These are phyloP conservation scores for Venturia nashicola DNA, from an alignment of 2,329 filamentous ascomycete genomes.

Conservation along the genomic window DNA sequence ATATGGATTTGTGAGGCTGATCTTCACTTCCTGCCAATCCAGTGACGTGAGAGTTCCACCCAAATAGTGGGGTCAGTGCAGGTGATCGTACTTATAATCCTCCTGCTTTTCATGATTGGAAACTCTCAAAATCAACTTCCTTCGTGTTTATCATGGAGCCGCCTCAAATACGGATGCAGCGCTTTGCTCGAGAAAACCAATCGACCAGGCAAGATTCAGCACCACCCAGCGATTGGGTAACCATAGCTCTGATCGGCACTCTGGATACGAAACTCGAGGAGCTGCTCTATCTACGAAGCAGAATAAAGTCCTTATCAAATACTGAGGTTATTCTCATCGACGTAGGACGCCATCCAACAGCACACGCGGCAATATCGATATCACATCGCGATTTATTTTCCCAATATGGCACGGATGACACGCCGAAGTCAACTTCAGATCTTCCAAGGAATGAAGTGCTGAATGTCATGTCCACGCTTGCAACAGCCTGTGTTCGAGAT, in stretches of 20 bases:
- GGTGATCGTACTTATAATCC: not conserved
- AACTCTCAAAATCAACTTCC: not conserved
- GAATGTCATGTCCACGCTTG: slow-evolving; percentile 39
- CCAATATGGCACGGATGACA: slow-evolving; percentile 16
- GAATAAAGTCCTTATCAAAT: slow-evolving; percentile 25
- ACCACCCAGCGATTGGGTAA: slow-evolving; percentile 14
- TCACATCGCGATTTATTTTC: slow-evolving; percentile 31
- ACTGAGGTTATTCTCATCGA: slow-evolving; percentile 39
- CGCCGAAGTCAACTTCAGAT: slow-evolving; percentile 15
- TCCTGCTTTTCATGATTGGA: not conserved
- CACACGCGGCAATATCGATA: slow-evolving; percentile 36
- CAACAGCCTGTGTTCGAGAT: slow-evolving; percentile 28
- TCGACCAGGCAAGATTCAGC: not conserved
- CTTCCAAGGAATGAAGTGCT: slow-evolving; percentile 45
- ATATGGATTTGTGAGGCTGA: not conserved
- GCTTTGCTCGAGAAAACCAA: not conserved
- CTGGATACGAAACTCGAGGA: slow-evolving; percentile 54
- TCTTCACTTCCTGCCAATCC: not conserved
- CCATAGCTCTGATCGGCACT: slow-evolving; percentile 47
- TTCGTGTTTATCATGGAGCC: not conserved
- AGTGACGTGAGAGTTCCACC: not conserved
- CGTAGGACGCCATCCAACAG: slow-evolving; percentile 36
- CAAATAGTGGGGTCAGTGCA: not conserved
- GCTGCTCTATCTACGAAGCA: slow-evolving; percentile 40
- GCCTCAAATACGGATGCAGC: not conserved